Percentiles rank a stretch among this genome's conserved stretches.
phyloP scores from a whole-genome alignment of 2,329 filamentous ascomycete species.

The Reticulascus tulasneorum region DNA sequence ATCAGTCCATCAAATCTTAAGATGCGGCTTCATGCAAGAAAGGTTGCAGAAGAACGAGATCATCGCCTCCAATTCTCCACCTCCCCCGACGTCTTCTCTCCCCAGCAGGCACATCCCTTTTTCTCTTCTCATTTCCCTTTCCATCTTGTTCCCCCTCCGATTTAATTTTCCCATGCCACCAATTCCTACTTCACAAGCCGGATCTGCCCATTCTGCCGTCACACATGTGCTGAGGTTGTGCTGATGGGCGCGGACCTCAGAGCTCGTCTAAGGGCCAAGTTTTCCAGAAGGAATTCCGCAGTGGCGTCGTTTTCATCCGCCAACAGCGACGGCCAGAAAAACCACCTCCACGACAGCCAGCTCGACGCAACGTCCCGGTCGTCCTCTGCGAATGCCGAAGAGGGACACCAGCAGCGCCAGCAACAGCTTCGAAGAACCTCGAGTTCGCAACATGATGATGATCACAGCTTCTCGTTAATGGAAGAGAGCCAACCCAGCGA shows the following conservation, averaged over 20 bases:
- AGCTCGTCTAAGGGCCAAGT: constrained; percentile 43
- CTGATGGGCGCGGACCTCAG: constrained; percentile 41
- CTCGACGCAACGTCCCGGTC: constrained; percentile 3
- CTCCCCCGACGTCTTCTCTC: too few relatives aligned
- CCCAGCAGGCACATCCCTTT: too few relatives aligned
- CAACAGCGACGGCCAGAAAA: constrained; percentile 19
- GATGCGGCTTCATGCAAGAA: too few relatives aligned
- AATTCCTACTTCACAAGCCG: too few relatives aligned
- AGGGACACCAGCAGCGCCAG: constrained; percentile 11
- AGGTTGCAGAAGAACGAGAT: too few relatives aligned
- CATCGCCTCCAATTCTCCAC: too few relatives aligned
- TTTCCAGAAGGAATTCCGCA: constrained; percentile 39
- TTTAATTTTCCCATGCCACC: too few relatives aligned
- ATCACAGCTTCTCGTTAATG: not conserved
- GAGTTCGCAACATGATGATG: constrained; percentile 4
- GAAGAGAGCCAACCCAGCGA: not conserved
- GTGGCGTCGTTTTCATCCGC: constrained; percentile 32
- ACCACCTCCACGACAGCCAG: constrained; percentile 5
- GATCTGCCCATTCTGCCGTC: too few relatives aligned
- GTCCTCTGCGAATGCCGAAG: constrained; percentile 12
- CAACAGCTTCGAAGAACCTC: constrained; percentile 8
- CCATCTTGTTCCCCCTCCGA: too few relatives aligned
- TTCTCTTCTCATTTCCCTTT: too few relatives aligned
- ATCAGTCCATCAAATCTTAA: too few relatives aligned
- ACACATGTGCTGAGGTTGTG: too few relatives aligned